Evolutionary conservation across 768 basidiomycete genomes (phyloP), one percentile per base, ranked within the genome.

Genomic region (Polyporus arcularius): DNA sequence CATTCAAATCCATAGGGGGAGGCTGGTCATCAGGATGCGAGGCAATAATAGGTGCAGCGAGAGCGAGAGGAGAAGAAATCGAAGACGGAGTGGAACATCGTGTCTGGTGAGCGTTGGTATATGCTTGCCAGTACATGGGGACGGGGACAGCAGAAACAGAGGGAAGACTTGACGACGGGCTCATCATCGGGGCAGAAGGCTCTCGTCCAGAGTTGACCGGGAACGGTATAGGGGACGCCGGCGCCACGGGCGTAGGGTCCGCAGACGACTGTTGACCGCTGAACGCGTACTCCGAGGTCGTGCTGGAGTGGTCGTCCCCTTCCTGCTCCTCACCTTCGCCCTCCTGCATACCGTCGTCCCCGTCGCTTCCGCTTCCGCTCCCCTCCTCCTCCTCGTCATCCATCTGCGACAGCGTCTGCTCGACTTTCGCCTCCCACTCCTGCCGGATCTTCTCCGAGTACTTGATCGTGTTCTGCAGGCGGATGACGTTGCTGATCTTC

Each of bases 371-470:
- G n/a, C n/a, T n/a, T 38, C 78, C 77, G 55, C 78, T 76, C 51
- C 79, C 82, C 43, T 76, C 72, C 46, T 71, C 78, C 45, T 77
- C 83, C 45, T 85, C 85, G 8, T 83, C 85, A 16, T 84, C 84
- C 16, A 86, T 83, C 38, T 77, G 76, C 4, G 82, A 82, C 38
- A 96, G 74, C 43, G 80, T 82, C 67, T 85, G 82, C 61, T 86
- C 89, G 14, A 97, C 89, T 67, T 85, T 87, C 69, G 92, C 90
- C 74, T 98, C 90, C 96, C 96, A 98, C 75, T 98, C 97, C 68
- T 90, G 89, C 78, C 96, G 88, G 32, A 97, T 92, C 77, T 96
- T 96, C 79, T 98, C 97, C 42, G 94, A 88, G 74, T 98, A 98
- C 55, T 92, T 82, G 67, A 99, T 95, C 18, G 95, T 98, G 70